Evolutionary conservation across 192 early-diverging fungal genomes (phyloP), one percentile per base, ranked within the genome.

Genomic region (Mortierella hygrophila): DNA sequence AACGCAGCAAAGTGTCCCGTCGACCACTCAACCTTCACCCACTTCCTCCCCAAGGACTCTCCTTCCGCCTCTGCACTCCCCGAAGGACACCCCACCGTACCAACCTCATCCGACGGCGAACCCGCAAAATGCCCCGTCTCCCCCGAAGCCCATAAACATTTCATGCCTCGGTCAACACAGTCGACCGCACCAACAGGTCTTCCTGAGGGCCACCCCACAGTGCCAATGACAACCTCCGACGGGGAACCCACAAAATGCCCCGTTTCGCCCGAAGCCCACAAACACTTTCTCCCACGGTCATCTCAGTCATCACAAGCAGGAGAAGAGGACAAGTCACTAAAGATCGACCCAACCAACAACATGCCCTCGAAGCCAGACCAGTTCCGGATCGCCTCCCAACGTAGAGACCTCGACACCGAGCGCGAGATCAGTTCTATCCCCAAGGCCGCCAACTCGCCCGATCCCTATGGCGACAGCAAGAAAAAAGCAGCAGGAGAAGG

Each of bases 341-440:
- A 70, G 84, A 88, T 94, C 70, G 89, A 96, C 72, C 89, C 90
- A 0, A 82, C 86, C 41, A 95, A 94, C 77, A 91, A 94, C 42
- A 95, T 95, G 93, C 94, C 93, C 0, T n/a, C 74, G 5, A 77
- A 83, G 2, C 91, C 93, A 1, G 89, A 93, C 72, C 92, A 94
- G 79, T 74, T 72, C 16, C 80, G 87, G 10, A 54, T 74, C 13
- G 49, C 77, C 0, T 88, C 82, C 4, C 94, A 96, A 81, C 78
- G 68, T 16, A 69, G 65, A 32, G 72, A 73, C 1, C 89, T 98
- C 29, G 91, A 90, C 0, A 91, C 90, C 0, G 90, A 93, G 0
- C 94, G 97, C 57, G 96, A 95, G 52, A 68, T 91, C 11, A 96
- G 95, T 15, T 91, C 94, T 35, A 98, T 98, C 83, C 97, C 96